These are phyloP conservation scores for Testicularia cyperi DNA, from an alignment of 1,284 basidiomycete genomes.

Conservation along the genomic window DNA sequence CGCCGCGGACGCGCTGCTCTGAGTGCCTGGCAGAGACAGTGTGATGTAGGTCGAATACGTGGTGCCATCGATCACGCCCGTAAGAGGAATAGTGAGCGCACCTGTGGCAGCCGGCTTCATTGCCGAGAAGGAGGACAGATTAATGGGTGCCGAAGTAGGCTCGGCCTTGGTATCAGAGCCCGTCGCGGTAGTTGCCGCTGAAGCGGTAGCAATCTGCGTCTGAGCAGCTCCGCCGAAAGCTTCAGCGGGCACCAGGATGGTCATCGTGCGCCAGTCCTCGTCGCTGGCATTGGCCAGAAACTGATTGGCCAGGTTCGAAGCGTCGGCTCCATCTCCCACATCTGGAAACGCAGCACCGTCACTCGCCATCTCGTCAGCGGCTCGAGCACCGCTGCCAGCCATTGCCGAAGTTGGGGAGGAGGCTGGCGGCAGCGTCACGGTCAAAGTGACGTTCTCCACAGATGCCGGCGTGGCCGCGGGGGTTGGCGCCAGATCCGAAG, in stretches of 20 bases:
- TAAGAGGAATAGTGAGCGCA: constrained; percentile 18
- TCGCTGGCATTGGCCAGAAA: constrained; percentile 2
- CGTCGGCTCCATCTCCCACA: too few species aligned
- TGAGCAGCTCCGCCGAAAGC: constrained; percentile 12
- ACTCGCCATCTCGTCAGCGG: too few species aligned
- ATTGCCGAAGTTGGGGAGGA: constrained; percentile 1
- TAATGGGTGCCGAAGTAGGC: constrained; percentile 6
- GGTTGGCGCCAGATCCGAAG: constrained; percentile 4
- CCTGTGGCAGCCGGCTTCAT: constrained; percentile 4
- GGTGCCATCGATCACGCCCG: constrained; percentile 18
- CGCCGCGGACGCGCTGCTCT: not conserved
- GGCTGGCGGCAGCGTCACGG: constrained; percentile 24
- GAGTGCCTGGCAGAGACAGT: constrained; percentile 9
- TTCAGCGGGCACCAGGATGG: constrained; percentile 25
- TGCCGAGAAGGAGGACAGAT: constrained; percentile 18
- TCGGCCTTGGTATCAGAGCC: not conserved
- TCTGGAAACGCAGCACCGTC: too few species aligned
- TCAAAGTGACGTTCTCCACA: constrained; percentile 14
- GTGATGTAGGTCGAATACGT: constrained; percentile 30
- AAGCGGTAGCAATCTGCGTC: constrained; percentile 4
- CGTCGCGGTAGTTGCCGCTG: not conserved
- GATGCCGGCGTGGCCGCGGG: not conserved
- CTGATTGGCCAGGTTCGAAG: too few species aligned
- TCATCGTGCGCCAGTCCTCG: constrained; percentile 33
- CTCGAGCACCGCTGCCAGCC: too few species aligned